Evolutionary conservation across 805 yeast genomes (phyloP).

Genomic region (Wickerhamomyces bisporus): DNA sequence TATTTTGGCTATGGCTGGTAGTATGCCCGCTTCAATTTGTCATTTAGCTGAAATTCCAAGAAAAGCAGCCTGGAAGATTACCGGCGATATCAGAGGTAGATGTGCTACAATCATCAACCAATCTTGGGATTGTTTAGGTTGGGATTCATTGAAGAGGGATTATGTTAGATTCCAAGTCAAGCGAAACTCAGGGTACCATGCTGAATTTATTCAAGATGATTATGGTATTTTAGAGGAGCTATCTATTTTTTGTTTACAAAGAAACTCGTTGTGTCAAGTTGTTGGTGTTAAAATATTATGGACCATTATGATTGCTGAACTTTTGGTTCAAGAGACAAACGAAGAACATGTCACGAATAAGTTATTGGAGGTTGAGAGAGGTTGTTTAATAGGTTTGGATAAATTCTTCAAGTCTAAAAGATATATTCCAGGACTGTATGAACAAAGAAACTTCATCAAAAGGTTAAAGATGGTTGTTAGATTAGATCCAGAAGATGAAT

Average conservation of each 20-base stretch:
- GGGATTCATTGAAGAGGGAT: constrained; percentile 53
- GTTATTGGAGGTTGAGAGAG: constrained; percentile 56
- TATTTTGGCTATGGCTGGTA: constrained; percentile 51
- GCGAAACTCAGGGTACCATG: constrained; percentile 68
- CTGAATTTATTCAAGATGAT: constrained; percentile 52
- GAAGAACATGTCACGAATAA: constrained; percentile 55
- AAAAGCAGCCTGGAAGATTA: constrained; percentile 59
- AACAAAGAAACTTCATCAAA: constrained; percentile 49
- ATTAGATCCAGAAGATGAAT: constrained; percentile 61
- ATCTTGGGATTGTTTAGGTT: constrained; percentile 74
- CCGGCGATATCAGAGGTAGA: constrained; percentile 58
- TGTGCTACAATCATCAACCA: constrained; percentile 49
- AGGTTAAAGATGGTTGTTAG: constrained; percentile 44
- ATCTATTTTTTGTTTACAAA: constrained; percentile 63
- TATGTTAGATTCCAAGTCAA: constrained; percentile 51
- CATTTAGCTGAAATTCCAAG: constrained; percentile 69
- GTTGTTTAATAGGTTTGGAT: constrained; percentile 57
- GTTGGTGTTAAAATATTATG: constrained; percentile 65
- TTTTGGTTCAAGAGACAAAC: constrained; percentile 47
- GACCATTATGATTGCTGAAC: constrained; percentile 66
- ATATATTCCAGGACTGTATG: constrained; percentile 51
- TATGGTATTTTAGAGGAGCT: constrained; percentile 59
- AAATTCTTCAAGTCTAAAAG: constrained; percentile 53
- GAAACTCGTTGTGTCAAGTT: constrained; percentile 52
- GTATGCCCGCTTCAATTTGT: constrained; percentile 66